Base-by-base conservation (phyloP, 2,329 filamentous ascomycete species). In the Metarhizium brunneum region DNA sequence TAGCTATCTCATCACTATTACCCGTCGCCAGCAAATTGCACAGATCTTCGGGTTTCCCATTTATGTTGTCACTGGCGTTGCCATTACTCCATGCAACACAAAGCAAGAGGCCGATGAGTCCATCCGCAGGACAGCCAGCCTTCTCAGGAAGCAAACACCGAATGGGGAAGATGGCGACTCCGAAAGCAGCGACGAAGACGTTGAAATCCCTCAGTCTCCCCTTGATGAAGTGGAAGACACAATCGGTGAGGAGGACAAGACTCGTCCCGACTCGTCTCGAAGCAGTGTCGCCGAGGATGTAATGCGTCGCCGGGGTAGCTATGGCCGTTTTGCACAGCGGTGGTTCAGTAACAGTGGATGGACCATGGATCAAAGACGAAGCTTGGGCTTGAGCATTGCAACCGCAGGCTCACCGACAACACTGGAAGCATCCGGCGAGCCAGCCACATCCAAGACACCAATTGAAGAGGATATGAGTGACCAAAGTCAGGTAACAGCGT, bases 281-380 rank as follows among this genome's bases (percentile, higher is more conserved):
- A 85, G 79, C 60, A 91, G 86, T 61, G 85, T 96, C 57, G 90
- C 87, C 0, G 85, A 95, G 69, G 89, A 97, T 73, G 92, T 97
- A 1, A 92, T 96, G 54, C 83, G 85, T 42, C 85, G 83, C 56
- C 87, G 84, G 62, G 91, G 92, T 0, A 85, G 85, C 59, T 97
- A 96, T 69, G 92, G 92, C 4, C 80, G 89, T 42, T 96, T 97
- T 68, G 90, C 92, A 0, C 83, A 91, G 59, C 85, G 86, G 57
- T 99, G 94, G 94, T 94, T 97, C 67, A 94, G 90, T 47, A 85
- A 83, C 60, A 87, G 84, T 58, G 91, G 89, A 0, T 92, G 91
- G 88, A 86, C 84, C 53, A 75, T 84, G 58, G 86, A 88, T 58
- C 84, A 84, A 61, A 82, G 84, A 62, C 79, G 86, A 30, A 81